Evolutionary conservation across 306 rosid genomes (phyloP).

Genomic region (Cucumis hystrix): DNA sequence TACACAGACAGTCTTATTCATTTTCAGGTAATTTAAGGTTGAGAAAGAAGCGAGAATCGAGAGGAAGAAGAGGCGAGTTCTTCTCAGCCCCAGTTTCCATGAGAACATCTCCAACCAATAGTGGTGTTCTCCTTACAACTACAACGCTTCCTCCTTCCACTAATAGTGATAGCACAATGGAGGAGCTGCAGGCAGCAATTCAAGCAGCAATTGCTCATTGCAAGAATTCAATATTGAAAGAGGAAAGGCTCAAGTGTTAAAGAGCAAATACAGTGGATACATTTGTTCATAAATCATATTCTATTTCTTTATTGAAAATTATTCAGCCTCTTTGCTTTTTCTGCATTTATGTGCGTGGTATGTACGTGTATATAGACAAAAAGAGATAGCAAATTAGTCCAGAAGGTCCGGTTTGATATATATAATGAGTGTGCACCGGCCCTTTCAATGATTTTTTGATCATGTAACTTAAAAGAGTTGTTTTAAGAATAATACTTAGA

Average conservation of each 20-base stretch:
- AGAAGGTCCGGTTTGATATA: not conserved
- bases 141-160: constrained; percentile 13
- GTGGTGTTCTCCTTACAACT: constrained; percentile 30
- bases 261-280: not conserved
- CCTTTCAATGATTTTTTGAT: not conserved
- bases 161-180: constrained; percentile 74
- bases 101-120: constrained; percentile 79
- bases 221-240: constrained; percentile 68
- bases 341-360: constrained; percentile 6
- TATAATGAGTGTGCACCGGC: not conserved
- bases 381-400: constrained; percentile 2
- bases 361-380: not conserved
- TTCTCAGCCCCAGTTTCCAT: constrained; percentile 93
- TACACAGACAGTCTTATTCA: constrained; percentile 35
- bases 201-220: constrained; percentile 99
- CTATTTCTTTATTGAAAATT: constrained; percentile 4
- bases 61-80: constrained; percentile 48
- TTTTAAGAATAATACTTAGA: too few relatives aligned
- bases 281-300: not conserved
- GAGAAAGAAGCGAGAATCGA: constrained; percentile 27
- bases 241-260: constrained; percentile 37
- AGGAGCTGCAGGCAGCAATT: constrained; percentile 93
- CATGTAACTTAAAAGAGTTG: not conserved
- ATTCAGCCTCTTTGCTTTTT: constrained; percentile 9
- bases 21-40: constrained; percentile 58